Evolutionary conservation across 805 yeast genomes (phyloP), one percentile per base, ranked within the genome.

Genomic region (Candida gorgasii): DNA sequence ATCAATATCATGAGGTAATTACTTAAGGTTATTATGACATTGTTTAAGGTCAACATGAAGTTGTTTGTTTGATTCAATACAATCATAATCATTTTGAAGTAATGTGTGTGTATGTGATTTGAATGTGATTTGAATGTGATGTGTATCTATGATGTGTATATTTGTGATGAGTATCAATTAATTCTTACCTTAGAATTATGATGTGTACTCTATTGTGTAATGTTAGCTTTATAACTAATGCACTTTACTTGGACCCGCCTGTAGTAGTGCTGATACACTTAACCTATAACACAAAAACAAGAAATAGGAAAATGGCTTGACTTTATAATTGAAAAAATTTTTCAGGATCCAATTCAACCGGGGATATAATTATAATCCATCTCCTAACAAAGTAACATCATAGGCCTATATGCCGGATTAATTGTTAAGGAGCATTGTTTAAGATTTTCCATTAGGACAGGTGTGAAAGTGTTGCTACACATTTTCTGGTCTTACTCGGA

Each of bases 1-100:
- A 39, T 22, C 11, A 32, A 20, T n/a, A 31, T 7, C 11, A 39
- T 38, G 9, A 38, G 24, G 29, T 29, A 29, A 19, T 37, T 27
- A 20, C 33, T 27, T 14, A 37, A 37, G 2, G 39, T 36, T 17
- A 34, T 9, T 4, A 34, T 20, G 5, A 14, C 24, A 7, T 20
- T 34, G 12, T 13, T 22, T 2, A n/a, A 4, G 7, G 22, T n/a
- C 4, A 8, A 7, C 17, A 33, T 33, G 36, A 33, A 8, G 8
- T 15, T 11, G 12, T 19, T 33, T 8, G 28, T 22, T 34, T 34
- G 37, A 20, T 14, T 22, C 11, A 29, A 29, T 16, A 29, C 9
- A 8, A 16, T 3, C 15, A 34, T 19, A 13, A 34, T 13, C 28
- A 12, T 34, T n/a, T 18, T 33, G n/a, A n/a, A n/a, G n/a, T n/a